Evolutionary conservation across 345 rosid species (phyloP), one percentile per base, ranked within the genome.

Genomic region (Rhizophora apiculata): DNA sequence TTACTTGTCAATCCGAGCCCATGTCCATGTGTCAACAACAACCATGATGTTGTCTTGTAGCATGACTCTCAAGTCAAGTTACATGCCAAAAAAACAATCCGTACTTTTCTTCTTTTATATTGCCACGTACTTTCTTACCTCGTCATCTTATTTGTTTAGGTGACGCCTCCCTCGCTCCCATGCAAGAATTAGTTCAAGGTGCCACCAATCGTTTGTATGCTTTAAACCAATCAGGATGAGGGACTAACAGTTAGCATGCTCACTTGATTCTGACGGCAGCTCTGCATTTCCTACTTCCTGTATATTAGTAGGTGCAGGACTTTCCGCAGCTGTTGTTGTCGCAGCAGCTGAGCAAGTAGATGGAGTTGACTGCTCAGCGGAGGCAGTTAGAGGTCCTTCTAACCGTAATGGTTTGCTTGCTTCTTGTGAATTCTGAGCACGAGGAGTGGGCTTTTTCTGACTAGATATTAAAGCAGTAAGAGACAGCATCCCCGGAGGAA

Each of bases 401-500:
- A 85, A 30, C 19, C 75, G 76, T 75, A 87, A 69, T 36, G 86
- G 89, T 67, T 87, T 86, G 56, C 78, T 69, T 69, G 89, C 85
- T 69, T 85, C 91, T 82, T 84, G 90, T 56, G 87, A 58, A 74
- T 65, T 80, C 62, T 76, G 86, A 0, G 76, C 34, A 6, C 71
- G 78, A 43, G 83, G 82, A 69, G 71, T 66, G 19, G 93, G 91
- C 53, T 88, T 91, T 78, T 89, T 89, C 78, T 89, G 89, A 68
- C 82, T 77, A 49, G 93, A 68, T 68, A 90, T 84, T 48, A 92
- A 82, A 74, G 93, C 89, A 36, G 88, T 80, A 56, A 92, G 85
- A 67, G 96, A 87, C 8, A 96, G 87, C 97, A 92, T 88, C 71
- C 98, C 96, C 5, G 98, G 98, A 39, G 98, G 98, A 55, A 92